Base-by-base conservation (phyloP, 306 rosid species). In the Acacia melanoxylon region DNA sequence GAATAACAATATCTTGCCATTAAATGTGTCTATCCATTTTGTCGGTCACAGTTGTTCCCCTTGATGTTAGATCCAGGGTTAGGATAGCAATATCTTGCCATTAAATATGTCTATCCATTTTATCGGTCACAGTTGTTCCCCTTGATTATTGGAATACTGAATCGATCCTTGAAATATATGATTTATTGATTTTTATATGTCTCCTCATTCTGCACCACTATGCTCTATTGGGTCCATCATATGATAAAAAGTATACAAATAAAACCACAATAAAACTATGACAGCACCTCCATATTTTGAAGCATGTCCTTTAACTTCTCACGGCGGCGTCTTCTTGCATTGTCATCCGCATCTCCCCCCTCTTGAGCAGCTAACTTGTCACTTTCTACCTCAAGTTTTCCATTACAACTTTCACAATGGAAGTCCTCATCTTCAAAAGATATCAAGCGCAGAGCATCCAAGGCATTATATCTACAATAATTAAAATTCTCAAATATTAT, bases 331-430 rank as follows among this genome's bases (percentile, higher is more conserved):
- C 92, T 82, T 80, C 97, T 90, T 19, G 92, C 97, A 79, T 93
- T 93, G 68, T 90, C 95, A 76, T 93, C 99, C 68, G 90, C 95
- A 82, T 95, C 98, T 77, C 91, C 99, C 73, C 83, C 97, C 76
- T 91, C 97, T 75, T 93, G 97, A 62, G 90, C 89, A 78, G 58
- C 59, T 72, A 72, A 72, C 59, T 72, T 95, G 86, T 95, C 99
- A 85, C 89, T 91, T 90, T 93, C 99, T 76, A 94, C 88, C 83
- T 93, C 99, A 16, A 72, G 76, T 46, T 45, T 92, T 24, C 97
- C 98, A 49, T 95, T 88, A 81, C 99, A 95, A 65, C 86, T 90
- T 87, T 93, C 99, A 69, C 99, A 95, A 52, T 95, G 98, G 83
- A 95, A 93, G 81, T 87, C 94, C 49, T 89, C 93, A 46, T 93